A percentile compares a stretch with the other conserved stretches of the same genome.
phyloP scores from a whole-genome alignment of 2,329 filamentous ascomycete genomes.

The Fusarium phyllophilum region DNA sequence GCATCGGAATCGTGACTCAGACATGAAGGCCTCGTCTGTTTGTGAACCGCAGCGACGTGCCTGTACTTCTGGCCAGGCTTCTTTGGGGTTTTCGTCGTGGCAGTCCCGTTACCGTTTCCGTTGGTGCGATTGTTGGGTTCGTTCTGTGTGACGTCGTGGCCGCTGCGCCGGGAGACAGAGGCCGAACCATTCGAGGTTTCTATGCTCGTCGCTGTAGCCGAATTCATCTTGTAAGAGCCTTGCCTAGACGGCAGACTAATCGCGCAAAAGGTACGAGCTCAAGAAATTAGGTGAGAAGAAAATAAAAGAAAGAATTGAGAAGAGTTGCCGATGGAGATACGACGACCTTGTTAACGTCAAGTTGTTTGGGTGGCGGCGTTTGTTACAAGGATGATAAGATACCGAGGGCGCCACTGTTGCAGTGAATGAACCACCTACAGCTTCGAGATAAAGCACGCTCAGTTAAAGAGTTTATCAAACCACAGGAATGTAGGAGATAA shows the following conservation, averaged over 20 bases:
- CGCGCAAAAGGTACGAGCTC: not conserved
- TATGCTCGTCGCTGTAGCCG: constrained; percentile 53
- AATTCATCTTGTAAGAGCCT: constrained; percentile 50
- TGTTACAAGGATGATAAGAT: constrained; percentile 35
- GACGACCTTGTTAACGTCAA: constrained; percentile 25
- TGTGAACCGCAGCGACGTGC: constrained; percentile 90
- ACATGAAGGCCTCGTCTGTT: constrained; percentile 75
- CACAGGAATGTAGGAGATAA: constrained; percentile 36
- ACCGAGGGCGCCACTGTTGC: constrained; percentile 29
- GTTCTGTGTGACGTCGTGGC: constrained; percentile 43
- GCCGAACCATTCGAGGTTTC: constrained; percentile 44
- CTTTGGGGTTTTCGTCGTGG: constrained; percentile 35
- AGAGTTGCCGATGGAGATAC: constrained; percentile 8
- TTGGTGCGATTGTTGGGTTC: constrained; percentile 37
- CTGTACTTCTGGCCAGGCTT: constrained; percentile 73
- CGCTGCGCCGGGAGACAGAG: constrained; percentile 41
- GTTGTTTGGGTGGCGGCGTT: constrained; percentile 29
- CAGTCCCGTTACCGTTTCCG: constrained; percentile 39
- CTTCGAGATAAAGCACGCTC: constrained; percentile 26
- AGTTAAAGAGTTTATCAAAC: constrained; percentile 16
- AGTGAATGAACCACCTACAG: constrained; percentile 27
- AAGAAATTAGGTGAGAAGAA: not conserved
- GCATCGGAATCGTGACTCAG: constrained; percentile 83
- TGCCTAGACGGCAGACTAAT: constrained; percentile 30
- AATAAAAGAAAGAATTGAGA: constrained; percentile 1